Evolutionary conservation across 2,329 filamentous ascomycete genomes (phyloP), one percentile per base, ranked within the genome.

Genomic region (Sclerotinia subarctica): DNA sequence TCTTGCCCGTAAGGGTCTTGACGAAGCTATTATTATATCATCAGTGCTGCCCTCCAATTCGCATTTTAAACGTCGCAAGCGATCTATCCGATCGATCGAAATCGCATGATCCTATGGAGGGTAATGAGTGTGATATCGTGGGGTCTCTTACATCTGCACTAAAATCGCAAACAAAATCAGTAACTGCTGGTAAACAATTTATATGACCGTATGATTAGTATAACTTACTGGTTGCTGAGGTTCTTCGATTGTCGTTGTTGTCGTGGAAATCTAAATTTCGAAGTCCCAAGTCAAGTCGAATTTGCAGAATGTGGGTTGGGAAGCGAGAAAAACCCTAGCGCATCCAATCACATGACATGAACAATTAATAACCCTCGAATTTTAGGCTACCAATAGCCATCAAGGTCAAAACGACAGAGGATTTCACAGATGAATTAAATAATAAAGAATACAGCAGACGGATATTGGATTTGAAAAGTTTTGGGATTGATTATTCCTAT

Each of bases 1-100:
- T 98, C 92, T 98, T 98, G 85, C 95, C 94, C 88, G 94, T 97
- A 81, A 97, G 93, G 88, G 94, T 97, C 91, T 97, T 98, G 86
- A 98, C 94, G 91, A 98, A 98, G 90, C 92, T 96, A 84, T 74
- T 66, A 11, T 32, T 35, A 24, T 54, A 63, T 67, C 38, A 69
- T 77, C 70, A 77, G 65, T 63, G 72, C 29, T 57, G 35, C 49
- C 73, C 26, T 68, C 49, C 32, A 35, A 56, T 56, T 42, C 38
- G 38, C 38, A 42, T 17, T 17, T 42, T 17, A 10, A 42, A 42
- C 38, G 38, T 42, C 38, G 38, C 38, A 42, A 42, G 38, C 5
- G 38, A 42, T 17, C 5, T 42, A 42, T 42, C 38, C 5, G 38
- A 42, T 17, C 5, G 17, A 42, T 42, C 38, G 15, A 51, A 26